Percentiles rank a stretch among this genome's conserved stretches.
These are phyloP conservation scores for Bremia lactucae DNA, from an alignment of 352 stramenopile genomes.

Conservation along the genomic window DNA sequence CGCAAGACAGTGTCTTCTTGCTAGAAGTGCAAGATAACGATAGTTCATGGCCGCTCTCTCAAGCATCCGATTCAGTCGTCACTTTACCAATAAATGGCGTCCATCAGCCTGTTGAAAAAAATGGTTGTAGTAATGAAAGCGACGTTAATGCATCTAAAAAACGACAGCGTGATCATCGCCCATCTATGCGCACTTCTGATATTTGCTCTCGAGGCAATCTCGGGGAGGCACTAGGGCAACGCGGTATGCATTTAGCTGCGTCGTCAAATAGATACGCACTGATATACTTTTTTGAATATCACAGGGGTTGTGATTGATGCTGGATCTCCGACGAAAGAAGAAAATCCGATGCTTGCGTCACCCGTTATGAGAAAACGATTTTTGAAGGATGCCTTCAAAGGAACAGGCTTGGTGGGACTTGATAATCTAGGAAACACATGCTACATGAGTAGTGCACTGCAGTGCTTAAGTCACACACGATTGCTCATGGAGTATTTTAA, in stretches of 20 bases:
- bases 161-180: slow-evolving; percentile 28
- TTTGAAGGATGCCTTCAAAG: slow-evolving; percentile 65
- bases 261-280: not conserved
- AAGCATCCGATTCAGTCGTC: slow-evolving; percentile 33
- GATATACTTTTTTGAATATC: not conserved
- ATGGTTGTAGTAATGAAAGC: slow-evolving; percentile 13
- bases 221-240: slow-evolving; percentile 38
- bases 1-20: slow-evolving; percentile 67
- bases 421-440: slow-evolving; percentile 97
- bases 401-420: slow-evolving; percentile 81
- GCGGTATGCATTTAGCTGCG: slow-evolving; percentile 15
- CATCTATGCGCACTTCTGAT: slow-evolving; percentile 52
- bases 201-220: slow-evolving; percentile 68
- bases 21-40: slow-evolving; percentile 79
- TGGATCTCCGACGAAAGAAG: slow-evolving; percentile 23
- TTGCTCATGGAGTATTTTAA: slow-evolving; percentile 95
- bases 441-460: slow-evolving; percentile 96
- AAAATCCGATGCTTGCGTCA: slow-evolving; percentile 20
- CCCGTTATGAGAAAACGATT: slow-evolving; percentile 48
- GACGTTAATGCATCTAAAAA: slow-evolving; percentile 22
- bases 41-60: slow-evolving; percentile 75
- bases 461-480: slow-evolving; percentile 95
- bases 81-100: slow-evolving; percentile 22
- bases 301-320: slow-evolving; percentile 14
- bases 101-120: slow-evolving; percentile 11